Evolutionary conservation across 2,329 filamentous ascomycete species (phyloP).

Genomic region (Geosmithia putterillii): DNA sequence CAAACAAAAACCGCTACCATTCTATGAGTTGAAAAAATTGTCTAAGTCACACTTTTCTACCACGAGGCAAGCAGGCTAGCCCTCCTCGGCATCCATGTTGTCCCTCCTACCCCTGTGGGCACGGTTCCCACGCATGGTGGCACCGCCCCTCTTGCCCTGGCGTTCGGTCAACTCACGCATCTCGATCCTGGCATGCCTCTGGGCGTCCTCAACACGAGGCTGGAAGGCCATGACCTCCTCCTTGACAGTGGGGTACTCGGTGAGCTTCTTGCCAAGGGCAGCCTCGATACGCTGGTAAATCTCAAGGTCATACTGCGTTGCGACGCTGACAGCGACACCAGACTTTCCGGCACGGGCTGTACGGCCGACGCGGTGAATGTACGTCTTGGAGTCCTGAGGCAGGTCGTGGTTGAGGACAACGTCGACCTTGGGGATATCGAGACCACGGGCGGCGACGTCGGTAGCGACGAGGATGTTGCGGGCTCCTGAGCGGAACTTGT

Average conservation of each 20-base stretch:
- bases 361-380: constrained; percentile 79
- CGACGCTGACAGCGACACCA: constrained; percentile 67
- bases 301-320: constrained; percentile 81
- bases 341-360: constrained; percentile 80
- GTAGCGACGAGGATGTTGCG: constrained; percentile 84
- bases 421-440: constrained; percentile 89
- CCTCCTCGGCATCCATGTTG: constrained; percentile 67
- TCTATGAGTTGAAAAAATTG: too few species aligned
- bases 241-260: constrained; percentile 57
- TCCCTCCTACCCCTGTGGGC: constrained; percentile 34
- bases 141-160: constrained; percentile 41
- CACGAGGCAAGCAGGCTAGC: constrained; percentile 33
- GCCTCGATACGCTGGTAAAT: constrained; percentile 72
- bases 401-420: constrained; percentile 79
- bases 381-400: constrained; percentile 76
- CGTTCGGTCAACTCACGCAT: constrained; percentile 73
- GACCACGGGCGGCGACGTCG: constrained; percentile 83
- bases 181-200: constrained; percentile 64
- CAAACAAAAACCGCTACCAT: too few species aligned
- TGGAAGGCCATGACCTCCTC: constrained; percentile 80
- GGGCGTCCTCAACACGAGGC: constrained; percentile 68
- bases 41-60: too few species aligned
- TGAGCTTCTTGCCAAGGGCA: constrained; percentile 65
- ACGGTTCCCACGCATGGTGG: constrained; percentile 29
- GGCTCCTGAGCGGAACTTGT: constrained; percentile 75